Percentiles rank a stretch among this genome's conserved stretches.
Conservation (phyloP, 129 eudicot genomes). For the Silybum marianum region DNA sequence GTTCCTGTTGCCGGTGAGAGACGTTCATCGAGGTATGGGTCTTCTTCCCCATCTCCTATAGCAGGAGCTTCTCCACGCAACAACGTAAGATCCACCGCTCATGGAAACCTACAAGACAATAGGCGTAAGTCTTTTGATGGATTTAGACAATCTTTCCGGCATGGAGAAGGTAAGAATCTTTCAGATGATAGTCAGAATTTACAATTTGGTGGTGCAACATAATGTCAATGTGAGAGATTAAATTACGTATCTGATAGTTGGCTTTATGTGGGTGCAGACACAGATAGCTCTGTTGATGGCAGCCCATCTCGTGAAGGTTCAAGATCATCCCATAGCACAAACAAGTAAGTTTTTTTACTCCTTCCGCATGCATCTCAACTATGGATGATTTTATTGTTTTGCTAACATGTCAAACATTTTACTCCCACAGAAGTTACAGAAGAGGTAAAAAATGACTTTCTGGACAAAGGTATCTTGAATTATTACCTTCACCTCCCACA, state of each 20-base stretch:
- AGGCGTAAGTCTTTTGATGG: constrained; percentile 42
- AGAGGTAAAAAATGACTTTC: not conserved
- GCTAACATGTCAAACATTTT: not conserved
- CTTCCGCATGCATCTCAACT: not conserved
- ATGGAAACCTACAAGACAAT: constrained; percentile 23
- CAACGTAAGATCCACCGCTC: constrained; percentile 20
- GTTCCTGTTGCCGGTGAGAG: no score
- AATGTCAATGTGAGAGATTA: constrained; percentile 37
- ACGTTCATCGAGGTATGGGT: constrained; percentile 47
- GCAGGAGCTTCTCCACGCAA: constrained; percentile 25
- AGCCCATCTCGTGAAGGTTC: constrained; percentile 45
- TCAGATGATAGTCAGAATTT: constrained; percentile 16
- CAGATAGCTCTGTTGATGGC: constrained; percentile 52
- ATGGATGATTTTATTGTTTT: not conserved
- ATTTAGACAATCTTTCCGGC: constrained; percentile 37
- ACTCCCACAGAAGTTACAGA: constrained; percentile 6
- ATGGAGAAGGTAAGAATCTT: constrained; percentile 40
- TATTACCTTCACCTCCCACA: not conserved
- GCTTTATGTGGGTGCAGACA: constrained; percentile 65
- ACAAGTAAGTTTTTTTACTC: constrained; percentile 44
- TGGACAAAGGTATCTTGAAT: constrained; percentile 5
- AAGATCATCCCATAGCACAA: constrained; percentile 29
- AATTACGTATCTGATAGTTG: constrained; percentile 45
- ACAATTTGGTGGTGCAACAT: constrained; percentile 36
- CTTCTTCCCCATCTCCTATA: constrained; percentile 47